phyloP scores from a whole-genome alignment of 2,329 filamentous ascomycete genomes.

The Aspergillus aculeatinus region DNA sequence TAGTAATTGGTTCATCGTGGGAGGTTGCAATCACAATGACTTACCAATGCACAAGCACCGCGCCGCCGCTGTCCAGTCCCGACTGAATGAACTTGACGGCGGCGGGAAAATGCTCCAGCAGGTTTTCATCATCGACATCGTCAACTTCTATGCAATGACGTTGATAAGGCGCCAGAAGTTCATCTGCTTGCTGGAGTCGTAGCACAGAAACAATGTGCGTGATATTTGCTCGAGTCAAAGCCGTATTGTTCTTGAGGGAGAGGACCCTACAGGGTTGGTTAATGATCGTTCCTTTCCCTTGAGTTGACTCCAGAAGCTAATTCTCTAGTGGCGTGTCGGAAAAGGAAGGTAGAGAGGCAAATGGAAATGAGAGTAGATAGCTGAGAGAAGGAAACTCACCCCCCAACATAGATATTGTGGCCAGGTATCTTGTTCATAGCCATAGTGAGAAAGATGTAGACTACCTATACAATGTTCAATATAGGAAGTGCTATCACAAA shows the following conservation, averaged over 20 bases:
- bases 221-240: constrained; percentile 70
- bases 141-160: constrained; percentile 83
- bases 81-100: constrained; percentile 81
- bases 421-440: constrained; percentile 66
- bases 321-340: not conserved
- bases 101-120: constrained; percentile 75
- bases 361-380: constrained; percentile 3
- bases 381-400: constrained; percentile 51
- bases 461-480: not conserved
- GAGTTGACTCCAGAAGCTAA: constrained; percentile 4
- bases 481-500: not conserved
- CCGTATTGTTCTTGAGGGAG: constrained; percentile 69
- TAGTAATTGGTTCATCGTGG: not conserved
- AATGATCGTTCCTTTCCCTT: not conserved
- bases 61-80: constrained; percentile 62
- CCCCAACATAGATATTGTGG: constrained; percentile 73
- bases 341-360: constrained; percentile 1
- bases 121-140: constrained; percentile 84
- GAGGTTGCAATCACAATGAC: constrained; percentile 32
- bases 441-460: constrained; percentile 22
- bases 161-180: constrained; percentile 61
- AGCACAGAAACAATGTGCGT: constrained; percentile 89
- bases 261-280: constrained; percentile 64
- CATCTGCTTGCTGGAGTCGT: constrained; percentile 58
- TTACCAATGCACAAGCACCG: constrained; percentile 70